Evolutionary conservation across 106 monocot species (phyloP).

Genomic region (Apostasia ramifera): DNA sequence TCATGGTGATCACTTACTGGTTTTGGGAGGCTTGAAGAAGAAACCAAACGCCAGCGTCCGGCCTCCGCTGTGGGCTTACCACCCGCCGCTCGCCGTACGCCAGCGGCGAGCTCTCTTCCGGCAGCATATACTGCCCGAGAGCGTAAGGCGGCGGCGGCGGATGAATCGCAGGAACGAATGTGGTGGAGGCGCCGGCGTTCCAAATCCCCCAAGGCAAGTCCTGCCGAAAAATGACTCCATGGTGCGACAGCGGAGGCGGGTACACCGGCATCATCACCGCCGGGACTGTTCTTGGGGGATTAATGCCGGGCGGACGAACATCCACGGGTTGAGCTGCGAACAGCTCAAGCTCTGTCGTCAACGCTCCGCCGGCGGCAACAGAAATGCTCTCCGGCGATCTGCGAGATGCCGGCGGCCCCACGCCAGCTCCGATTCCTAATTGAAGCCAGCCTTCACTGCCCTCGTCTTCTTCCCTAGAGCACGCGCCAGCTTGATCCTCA

Average conservation of each 20-base stretch:
- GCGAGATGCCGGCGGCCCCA: neutral
- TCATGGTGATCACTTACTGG: constrained; percentile 35
- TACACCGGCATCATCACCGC: constrained; percentile 2
- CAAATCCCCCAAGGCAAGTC: constrained; percentile 8
- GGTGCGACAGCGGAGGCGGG: neutral
- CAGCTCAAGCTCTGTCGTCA: constrained; percentile 26
- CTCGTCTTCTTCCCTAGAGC: constrained; percentile 11
- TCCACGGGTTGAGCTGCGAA: constrained; percentile 6
- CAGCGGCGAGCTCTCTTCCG: neutral
- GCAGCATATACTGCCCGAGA: neutral
- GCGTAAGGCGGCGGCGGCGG: neutral
- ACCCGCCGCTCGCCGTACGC: constrained; percentile 6
- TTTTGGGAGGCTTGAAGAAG: constrained; percentile 32
- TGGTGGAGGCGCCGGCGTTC: neutral
- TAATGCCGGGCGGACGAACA: neutral
- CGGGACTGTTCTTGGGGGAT: neutral
- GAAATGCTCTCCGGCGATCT: neutral
- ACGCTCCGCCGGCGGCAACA: neutral
- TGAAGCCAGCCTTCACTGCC: constrained; percentile 25
- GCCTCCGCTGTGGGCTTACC: constrained; percentile 19
- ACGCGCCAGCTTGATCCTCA: neutral
- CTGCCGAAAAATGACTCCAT: constrained; percentile 2
- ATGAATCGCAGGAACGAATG: neutral
- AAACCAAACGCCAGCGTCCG: constrained; percentile 38
- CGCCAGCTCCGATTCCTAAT: constrained; percentile 24